Evolutionary conservation across 2,329 filamentous ascomycete species (phyloP).

Genomic region (Lomentospora prolificans): DNA sequence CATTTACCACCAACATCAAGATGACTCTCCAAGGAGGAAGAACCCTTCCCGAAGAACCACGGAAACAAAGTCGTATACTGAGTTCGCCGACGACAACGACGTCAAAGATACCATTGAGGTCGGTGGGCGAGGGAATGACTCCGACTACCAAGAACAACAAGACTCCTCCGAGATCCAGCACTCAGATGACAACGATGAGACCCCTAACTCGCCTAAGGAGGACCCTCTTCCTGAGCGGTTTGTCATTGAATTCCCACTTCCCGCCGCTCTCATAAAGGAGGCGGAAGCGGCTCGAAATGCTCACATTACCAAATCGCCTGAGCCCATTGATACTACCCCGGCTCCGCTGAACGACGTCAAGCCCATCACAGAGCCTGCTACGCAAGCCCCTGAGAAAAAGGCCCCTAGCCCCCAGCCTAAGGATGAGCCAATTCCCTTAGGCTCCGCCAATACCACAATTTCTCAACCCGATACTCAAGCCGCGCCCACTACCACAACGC

Average conservation of each 20-base stretch:
- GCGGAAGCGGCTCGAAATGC: background rate
- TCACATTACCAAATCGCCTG: background rate
- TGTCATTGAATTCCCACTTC: background rate
- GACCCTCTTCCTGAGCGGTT: background rate
- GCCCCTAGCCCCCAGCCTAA: background rate
- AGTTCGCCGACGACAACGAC: constrained; percentile 33
- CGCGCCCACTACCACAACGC: background rate
- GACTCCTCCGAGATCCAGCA: background rate
- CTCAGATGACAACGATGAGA: background rate
- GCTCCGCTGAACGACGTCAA: background rate
- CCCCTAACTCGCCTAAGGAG: background rate
- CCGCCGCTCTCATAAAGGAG: background rate
- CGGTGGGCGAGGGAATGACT: constrained; percentile 23
- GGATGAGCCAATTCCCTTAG: background rate
- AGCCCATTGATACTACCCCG: background rate
- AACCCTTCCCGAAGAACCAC: constrained; percentile 29
- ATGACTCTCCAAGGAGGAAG: constrained; percentile 24
- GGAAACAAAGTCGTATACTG: constrained; percentile 22
- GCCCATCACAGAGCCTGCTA: background rate
- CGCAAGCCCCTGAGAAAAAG: background rate
- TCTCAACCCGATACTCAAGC: background rate
- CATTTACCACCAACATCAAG: constrained; percentile 19
- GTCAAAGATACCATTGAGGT: constrained; percentile 51
- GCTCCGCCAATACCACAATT: background rate
- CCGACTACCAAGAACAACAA: background rate